Evolutionary conservation across 2,329 filamentous ascomycete genomes (phyloP).

Genomic region (Claviceps pazoutovae): DNA sequence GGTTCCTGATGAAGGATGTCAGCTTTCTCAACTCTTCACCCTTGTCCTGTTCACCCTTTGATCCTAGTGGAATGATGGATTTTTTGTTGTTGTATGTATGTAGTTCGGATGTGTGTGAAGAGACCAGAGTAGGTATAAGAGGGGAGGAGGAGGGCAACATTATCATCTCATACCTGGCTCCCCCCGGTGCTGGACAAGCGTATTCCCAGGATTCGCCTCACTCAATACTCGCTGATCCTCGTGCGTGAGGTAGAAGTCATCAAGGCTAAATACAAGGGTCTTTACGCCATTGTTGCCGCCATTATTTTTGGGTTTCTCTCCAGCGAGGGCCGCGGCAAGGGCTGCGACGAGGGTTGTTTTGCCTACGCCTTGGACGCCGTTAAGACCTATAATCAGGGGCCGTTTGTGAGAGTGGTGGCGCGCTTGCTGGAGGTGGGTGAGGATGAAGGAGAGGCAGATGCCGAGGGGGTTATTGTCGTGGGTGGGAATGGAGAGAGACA

Average conservation of each 20-base stretch:
- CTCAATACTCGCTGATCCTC: conserved; percentile 53
- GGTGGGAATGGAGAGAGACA: conserved; percentile 22
- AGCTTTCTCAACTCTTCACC: not conserved
- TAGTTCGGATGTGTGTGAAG: not conserved
- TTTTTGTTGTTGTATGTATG: no score
- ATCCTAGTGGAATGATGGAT: no score
- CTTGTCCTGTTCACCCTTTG: not conserved
- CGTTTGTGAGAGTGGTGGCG: conserved; percentile 31
- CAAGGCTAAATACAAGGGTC: conserved; percentile 65
- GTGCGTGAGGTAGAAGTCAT: conserved; percentile 78
- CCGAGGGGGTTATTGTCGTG: conserved; percentile 67
- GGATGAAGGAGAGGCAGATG: conserved; percentile 53
- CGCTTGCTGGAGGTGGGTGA: conserved; percentile 36
- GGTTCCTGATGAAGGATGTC: conserved; percentile 27
- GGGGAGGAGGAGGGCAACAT: not conserved
- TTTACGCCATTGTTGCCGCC: conserved; percentile 30
- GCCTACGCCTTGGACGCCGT: conserved; percentile 81
- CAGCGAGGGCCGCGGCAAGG: conserved; percentile 47
- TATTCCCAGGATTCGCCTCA: conserved; percentile 51
- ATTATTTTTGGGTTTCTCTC: conserved; percentile 10
- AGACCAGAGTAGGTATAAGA: not conserved
- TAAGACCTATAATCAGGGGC: conserved; percentile 74
- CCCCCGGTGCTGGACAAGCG: conserved; percentile 66
- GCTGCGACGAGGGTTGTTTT: conserved; percentile 75
- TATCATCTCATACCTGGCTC: conserved; percentile 45